Percentiles rank a stretch among this genome's conserved stretches.
phyloP scores from a whole-genome alignment of 2,329 filamentous ascomycete genomes.

The Cytospora chrysosperma region DNA sequence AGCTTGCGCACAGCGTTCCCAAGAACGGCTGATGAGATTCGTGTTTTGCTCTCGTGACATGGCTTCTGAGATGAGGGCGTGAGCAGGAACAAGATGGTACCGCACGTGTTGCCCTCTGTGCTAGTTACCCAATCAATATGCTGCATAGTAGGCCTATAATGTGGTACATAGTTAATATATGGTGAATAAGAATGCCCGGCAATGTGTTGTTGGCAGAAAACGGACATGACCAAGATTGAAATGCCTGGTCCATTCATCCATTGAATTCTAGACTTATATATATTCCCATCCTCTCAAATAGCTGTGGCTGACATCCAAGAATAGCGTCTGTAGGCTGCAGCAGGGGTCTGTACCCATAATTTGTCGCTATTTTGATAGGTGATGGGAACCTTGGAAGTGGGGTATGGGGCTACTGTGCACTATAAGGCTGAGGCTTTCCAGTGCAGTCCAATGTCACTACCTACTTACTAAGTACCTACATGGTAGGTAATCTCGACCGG shows the following conservation, averaged over 20 bases:
- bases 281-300: conserved; percentile 1
- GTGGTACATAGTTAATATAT: conserved; percentile 5
- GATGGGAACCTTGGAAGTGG: background rate
- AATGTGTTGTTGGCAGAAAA: background rate
- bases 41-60: conserved; percentile 54
- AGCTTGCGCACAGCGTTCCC: conserved; percentile 51
- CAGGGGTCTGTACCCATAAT: conserved; percentile 18
- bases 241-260: too few relatives aligned
- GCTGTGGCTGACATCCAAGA: conserved; percentile 19
- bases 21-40: conserved; percentile 59
- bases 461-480: too few relatives aligned
- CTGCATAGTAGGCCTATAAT: background rate
- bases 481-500: too few relatives aligned
- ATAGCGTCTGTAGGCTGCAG: conserved; percentile 19
- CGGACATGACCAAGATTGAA: background rate
- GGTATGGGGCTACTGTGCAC: background rate
- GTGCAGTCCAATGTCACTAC: too few relatives aligned
- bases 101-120: background rate
- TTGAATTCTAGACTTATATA: background rate
- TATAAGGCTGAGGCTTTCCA: background rate
- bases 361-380: background rate
- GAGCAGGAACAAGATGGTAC: background rate
- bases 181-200: background rate
- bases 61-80: background rate
- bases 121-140: background rate